Conservation (phyloP, 495 filamentous ascomycete species). For the Annulohypoxylon nitens region DNA sequence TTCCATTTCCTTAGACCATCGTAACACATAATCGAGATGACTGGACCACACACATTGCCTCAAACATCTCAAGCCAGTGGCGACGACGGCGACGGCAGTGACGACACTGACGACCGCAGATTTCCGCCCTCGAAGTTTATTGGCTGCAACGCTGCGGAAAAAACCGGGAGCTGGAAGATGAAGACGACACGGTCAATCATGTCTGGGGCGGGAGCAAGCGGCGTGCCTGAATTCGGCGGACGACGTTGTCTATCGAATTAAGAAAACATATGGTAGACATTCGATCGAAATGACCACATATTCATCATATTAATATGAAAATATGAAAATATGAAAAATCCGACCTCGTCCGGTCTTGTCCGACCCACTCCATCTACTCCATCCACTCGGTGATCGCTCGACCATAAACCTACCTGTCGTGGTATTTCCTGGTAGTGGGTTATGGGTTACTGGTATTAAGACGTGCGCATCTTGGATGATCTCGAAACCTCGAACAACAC, state of each 20-base stretch:
- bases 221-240: neutral
- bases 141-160: conserved; percentile 26
- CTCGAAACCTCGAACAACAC: neutral
- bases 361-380: neutral
- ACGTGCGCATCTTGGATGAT: neutral
- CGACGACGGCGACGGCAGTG: conserved; percentile 24
- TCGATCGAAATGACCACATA: conserved; percentile 3
- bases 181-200: conserved; percentile 8
- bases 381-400: neutral
- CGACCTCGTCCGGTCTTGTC: neutral
- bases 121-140: conserved; percentile 12
- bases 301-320: neutral
- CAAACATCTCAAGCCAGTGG: conserved; percentile 23
- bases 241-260: conserved; percentile 6
- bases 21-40: conserved; percentile 44
- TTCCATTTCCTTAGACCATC: conserved; percentile 45
- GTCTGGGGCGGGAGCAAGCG: conserved; percentile 8
- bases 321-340: neutral
- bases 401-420: neutral
- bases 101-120: neutral
- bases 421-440: neutral
- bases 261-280: conserved; percentile 30
- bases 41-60: conserved; percentile 21
- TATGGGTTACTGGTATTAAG: neutral
- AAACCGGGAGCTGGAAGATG: conserved; percentile 32